Evolutionary conservation across 176 grass and related monocot genomes (phyloP).

Genomic region (Cenchrus purpureus): DNA sequence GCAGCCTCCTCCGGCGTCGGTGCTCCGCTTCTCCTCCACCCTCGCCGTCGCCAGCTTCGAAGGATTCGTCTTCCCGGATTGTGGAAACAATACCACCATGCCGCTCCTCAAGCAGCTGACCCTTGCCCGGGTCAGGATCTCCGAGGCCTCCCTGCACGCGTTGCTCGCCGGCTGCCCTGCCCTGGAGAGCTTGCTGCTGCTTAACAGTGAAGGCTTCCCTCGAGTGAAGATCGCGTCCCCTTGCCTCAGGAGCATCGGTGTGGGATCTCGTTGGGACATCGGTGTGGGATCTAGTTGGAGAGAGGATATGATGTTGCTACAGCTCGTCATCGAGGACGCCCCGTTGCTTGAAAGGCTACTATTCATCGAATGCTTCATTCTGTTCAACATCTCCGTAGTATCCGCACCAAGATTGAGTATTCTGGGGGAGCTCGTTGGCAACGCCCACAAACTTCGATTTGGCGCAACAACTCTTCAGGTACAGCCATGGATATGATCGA

Average conservation of each 20-base stretch:
- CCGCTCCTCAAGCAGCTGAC: neutral
- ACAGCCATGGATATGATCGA: neutral
- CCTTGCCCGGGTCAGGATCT: neutral
- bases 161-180: neutral
- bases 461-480: neutral
- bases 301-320: rapidly evolving
- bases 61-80: neutral
- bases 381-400: neutral
- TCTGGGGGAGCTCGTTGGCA: neutral
- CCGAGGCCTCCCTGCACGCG: neutral
- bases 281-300: too few relatives aligned
- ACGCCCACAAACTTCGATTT: neutral
- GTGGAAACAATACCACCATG: neutral
- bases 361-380: too few relatives aligned
- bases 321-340: neutral
- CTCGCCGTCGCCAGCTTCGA: neutral
- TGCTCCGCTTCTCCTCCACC: neutral
- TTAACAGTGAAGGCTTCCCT: too few relatives aligned
- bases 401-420: neutral
- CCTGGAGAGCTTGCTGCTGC: neutral
- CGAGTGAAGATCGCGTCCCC: neutral
- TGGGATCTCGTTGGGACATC: neutral
- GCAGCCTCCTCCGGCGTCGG: too few relatives aligned
- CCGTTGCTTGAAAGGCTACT: neutral
- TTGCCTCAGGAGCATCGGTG: neutral